phyloP scores from a whole-genome alignment of 208 protist species.

The Trypanosoma scelopori region DNA sequence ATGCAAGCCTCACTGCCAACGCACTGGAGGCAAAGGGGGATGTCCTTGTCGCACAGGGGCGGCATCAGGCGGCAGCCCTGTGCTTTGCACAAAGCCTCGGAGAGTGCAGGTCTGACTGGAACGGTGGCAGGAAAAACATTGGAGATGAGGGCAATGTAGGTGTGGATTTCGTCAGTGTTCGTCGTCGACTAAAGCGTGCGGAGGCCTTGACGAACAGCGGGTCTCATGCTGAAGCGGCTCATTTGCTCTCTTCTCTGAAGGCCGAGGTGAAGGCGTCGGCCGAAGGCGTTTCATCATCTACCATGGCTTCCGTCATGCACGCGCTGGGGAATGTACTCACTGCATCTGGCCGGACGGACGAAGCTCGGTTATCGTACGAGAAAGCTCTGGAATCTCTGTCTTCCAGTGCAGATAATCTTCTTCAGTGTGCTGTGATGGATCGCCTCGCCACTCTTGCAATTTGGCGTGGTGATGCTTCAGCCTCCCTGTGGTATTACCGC shows the following conservation, averaged over 20 bases:
- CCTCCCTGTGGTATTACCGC: background rate
- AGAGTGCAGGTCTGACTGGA: background rate
- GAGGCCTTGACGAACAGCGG: background rate
- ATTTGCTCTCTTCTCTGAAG: background rate
- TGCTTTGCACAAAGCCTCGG: background rate
- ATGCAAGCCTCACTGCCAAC: background rate
- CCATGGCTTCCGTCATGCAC: conserved; percentile 1
- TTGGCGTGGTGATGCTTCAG: background rate
- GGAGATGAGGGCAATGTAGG: background rate
- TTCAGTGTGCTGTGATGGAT: background rate
- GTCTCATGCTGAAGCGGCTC: background rate
- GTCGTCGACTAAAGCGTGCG: conserved; percentile 6
- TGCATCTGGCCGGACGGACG: background rate
- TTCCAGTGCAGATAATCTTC: background rate
- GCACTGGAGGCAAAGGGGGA: background rate
- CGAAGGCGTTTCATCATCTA: background rate
- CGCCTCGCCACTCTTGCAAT: background rate
- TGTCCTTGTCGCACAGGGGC: background rate
- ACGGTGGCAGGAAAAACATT: background rate
- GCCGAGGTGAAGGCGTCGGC: background rate
- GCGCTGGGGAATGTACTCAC: conserved; percentile 1
- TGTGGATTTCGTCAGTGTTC: background rate
- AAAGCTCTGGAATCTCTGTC: background rate
- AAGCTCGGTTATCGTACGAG: background rate
- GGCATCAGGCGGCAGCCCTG: background rate